Evolutionary conservation across 2,329 filamentous ascomycete genomes (phyloP), one percentile per base, ranked within the genome.

Genomic region (Beauveria medogensis): DNA sequence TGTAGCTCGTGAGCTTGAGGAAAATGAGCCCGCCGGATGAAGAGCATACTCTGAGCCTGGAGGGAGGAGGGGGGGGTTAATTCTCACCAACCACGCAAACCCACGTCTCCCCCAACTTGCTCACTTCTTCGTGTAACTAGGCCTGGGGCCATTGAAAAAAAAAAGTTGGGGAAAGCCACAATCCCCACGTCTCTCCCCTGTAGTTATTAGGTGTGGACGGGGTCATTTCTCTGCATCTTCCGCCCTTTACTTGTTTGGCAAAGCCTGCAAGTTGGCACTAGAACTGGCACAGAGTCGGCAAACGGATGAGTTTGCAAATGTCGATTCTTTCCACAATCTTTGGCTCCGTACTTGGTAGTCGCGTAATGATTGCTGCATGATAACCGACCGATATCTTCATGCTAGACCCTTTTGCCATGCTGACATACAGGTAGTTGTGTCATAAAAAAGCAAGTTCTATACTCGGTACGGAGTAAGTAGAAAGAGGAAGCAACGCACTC

Each of bases 141-240:
- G 52, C 34, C 20, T 10, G 26, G 26, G 16, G 22, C 18, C 52
- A 28, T 28, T 3, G 20, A 28, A 24, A 48, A 28, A 28, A 47
- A 30, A 47, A 56, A 59, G 56, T 59, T 59, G 56, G 56, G 56
- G 30, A 48, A 57, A 59, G 56, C 47, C 56, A 44, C 47, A 41
- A 41, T 51, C 30, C 22, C 55, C 55, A 50, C 55, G 34, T 30
- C 55, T 30, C 34, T 37, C 12, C 46, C 30, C 37, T 44, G 16
- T 9, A 30, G 41, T 22, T 22, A 22, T 22, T 22, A 22, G 22
- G 44, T 28, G 20, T 40, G 28, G 12, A 24, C 16, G 37, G 24
- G 37, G 44, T 30, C n/a, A 28, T 46, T 26, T 47, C 28, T 46
- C 41, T 26, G 22, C 7, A 18, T 40, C 20, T 14, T 28, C 22